Evolutionary conservation across 495 filamentous ascomycete species (phyloP).

Genomic region (Xylaria cubensis): DNA sequence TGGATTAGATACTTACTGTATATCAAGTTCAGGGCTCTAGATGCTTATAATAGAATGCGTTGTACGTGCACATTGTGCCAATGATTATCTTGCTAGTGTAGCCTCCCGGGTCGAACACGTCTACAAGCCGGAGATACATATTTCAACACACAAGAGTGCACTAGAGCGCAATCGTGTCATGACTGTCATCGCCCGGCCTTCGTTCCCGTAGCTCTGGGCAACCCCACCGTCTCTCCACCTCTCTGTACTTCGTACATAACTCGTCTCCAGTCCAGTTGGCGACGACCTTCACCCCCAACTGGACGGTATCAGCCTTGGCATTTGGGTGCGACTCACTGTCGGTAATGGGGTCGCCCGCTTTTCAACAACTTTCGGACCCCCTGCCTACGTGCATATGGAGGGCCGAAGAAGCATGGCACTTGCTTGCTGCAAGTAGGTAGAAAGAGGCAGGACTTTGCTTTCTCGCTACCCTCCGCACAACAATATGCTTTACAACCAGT

Average conservation of each 20-base stretch:
- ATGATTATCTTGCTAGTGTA: background rate
- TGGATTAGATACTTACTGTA: background rate
- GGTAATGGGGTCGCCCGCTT: background rate
- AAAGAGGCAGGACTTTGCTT: slow-evolving; percentile 18
- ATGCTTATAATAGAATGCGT: background rate
- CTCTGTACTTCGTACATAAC: background rate
- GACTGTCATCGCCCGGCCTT: slow-evolving; percentile 23
- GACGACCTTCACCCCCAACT: slow-evolving; percentile 11
- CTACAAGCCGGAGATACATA: background rate
- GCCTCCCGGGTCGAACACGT: slow-evolving; percentile 4
- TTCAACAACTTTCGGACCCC: background rate
- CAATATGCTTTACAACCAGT: background rate
- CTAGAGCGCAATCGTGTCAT: slow-evolving; percentile 16
- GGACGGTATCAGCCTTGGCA: slow-evolving; percentile 23
- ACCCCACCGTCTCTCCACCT: slow-evolving; percentile 2
- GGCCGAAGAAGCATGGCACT: slow-evolving; percentile 23
- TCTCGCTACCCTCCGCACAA: slow-evolving; percentile 1
- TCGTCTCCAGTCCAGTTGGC: slow-evolving; percentile 1
- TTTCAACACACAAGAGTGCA: background rate
- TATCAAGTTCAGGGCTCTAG: background rate
- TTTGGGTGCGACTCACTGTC: slow-evolving; percentile 9
- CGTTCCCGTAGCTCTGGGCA: slow-evolving; percentile 24
- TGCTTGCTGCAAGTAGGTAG: slow-evolving; percentile 16
- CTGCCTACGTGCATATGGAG: background rate
- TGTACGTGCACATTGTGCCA: background rate